A percentile compares a stretch with the other conserved stretches of the same genome.
Conservation (phyloP, 352 stramenopile species). For the Phytophthora pini region DNA sequence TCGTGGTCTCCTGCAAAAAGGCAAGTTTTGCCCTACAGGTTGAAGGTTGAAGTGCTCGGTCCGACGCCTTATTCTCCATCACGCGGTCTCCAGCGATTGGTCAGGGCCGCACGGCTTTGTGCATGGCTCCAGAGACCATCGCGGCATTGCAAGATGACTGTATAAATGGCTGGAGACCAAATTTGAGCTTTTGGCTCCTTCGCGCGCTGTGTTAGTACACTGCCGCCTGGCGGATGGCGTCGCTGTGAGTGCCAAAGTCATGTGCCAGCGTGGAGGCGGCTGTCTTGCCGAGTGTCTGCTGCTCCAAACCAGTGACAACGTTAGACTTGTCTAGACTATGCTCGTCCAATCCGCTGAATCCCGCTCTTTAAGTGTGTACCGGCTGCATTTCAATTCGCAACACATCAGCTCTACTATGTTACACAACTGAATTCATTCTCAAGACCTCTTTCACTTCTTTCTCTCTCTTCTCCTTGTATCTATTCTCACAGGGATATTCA, state of each 20-base stretch:
- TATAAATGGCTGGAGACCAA: constrained; percentile 1
- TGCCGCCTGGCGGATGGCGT: background rate
- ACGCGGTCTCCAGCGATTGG: constrained; percentile 1
- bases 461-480: background rate
- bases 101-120: constrained; percentile 13
- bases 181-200: background rate
- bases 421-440: no score
- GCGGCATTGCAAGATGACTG: constrained; percentile 17
- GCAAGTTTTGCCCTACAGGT: no score
- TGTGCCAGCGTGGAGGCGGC: background rate
- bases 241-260: background rate
- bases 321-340: constrained; percentile 3
- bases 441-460: background rate
- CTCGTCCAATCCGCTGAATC: background rate
- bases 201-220: constrained; percentile 1
- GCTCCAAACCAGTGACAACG: constrained; percentile 1
- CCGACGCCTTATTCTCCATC: constrained; percentile 29
- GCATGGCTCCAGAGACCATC: background rate
- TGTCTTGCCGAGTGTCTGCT: constrained; percentile 9
- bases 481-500: background rate
- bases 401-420: background rate
- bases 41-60: constrained; percentile 10
- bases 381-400: background rate
- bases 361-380: background rate
- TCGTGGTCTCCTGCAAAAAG: background rate